Evolutionary conservation across 306 rosid species (phyloP).

Genomic region (Cicer yamashitae): DNA sequence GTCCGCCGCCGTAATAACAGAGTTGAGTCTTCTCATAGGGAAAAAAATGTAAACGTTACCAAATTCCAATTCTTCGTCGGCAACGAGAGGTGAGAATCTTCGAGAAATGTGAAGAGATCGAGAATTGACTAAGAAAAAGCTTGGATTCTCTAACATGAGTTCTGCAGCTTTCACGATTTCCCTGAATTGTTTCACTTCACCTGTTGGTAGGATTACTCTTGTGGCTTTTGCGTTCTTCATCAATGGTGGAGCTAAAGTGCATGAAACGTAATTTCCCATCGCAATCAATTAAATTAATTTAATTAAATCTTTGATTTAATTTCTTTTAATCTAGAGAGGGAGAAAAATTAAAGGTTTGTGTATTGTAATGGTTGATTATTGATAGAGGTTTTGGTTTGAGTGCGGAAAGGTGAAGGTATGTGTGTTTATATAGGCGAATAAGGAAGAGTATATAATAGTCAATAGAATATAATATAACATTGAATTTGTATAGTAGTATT

Average conservation of each 20-base stretch:
- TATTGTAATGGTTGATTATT: background rate
- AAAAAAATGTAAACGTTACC: slow-evolving; percentile 77
- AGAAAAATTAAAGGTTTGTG: background rate
- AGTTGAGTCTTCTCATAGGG: slow-evolving; percentile 73
- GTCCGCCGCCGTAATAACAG: slow-evolving; percentile 76
- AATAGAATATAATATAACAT: background rate
- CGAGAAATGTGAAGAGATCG: slow-evolving; percentile 70
- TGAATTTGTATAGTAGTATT: background rate
- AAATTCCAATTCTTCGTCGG: slow-evolving; percentile 81
- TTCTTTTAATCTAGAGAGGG: background rate
- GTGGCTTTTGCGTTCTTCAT: slow-evolving; percentile 65
- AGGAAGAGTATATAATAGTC: background rate
- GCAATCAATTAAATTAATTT: no score
- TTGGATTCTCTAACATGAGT: slow-evolving; percentile 83
- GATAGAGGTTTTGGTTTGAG: background rate
- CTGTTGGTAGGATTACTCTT: slow-evolving; percentile 74
- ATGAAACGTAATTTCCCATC: slow-evolving; percentile 88
- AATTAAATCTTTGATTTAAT: background rate
- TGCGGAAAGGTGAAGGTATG: background rate
- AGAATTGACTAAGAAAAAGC: slow-evolving; percentile 61
- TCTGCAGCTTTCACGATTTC: slow-evolving; percentile 75
- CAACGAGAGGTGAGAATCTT: slow-evolving; percentile 73
- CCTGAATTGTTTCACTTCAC: slow-evolving; percentile 71
- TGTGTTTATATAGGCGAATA: background rate
- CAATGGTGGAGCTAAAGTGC: slow-evolving; percentile 70